These are phyloP conservation scores for Sugiyamaella japonica DNA, from an alignment of 1,139 yeast genomes.

Conservation along the genomic window DNA sequence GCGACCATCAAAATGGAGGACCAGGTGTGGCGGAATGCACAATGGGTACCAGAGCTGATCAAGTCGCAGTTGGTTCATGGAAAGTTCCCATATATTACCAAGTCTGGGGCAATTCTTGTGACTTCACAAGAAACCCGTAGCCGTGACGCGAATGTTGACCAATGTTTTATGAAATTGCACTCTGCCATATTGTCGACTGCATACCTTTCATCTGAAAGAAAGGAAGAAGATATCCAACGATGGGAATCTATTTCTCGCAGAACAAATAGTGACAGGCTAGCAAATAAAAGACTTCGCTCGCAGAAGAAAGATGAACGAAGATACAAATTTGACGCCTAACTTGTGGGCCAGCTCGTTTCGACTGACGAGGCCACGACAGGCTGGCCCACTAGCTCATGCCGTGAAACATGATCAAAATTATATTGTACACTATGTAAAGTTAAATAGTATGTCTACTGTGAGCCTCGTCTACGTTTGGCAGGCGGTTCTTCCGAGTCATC, in stretches of 20 bases:
- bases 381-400: too few species aligned
- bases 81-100: constrained; percentile 57
- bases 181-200: constrained; percentile 52
- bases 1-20: constrained; percentile 62
- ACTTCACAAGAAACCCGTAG: constrained; percentile 64
- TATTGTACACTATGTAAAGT: neutral
- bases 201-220: constrained; percentile 52
- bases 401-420: neutral
- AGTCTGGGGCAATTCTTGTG: constrained; percentile 55
- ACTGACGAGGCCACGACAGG: too few species aligned
- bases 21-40: constrained; percentile 50
- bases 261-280: constrained; percentile 52
- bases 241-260: constrained; percentile 56
- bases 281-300: constrained; percentile 53
- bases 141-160: constrained; percentile 56
- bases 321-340: constrained; percentile 1
- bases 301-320: constrained; percentile 56
- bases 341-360: too few species aligned
- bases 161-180: constrained; percentile 61
- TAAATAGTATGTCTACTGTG: neutral
- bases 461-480: constrained; percentile 9
- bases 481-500: constrained; percentile 7
- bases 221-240: constrained; percentile 50
- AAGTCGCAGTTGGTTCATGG: constrained; percentile 42
- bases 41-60: constrained; percentile 65